Percentiles rank a stretch among this genome's conserved stretches.
Evolutionary conservation across 2,329 filamentous ascomycete genomes (phyloP).

Genomic region (Geosmithia morbida): DNA sequence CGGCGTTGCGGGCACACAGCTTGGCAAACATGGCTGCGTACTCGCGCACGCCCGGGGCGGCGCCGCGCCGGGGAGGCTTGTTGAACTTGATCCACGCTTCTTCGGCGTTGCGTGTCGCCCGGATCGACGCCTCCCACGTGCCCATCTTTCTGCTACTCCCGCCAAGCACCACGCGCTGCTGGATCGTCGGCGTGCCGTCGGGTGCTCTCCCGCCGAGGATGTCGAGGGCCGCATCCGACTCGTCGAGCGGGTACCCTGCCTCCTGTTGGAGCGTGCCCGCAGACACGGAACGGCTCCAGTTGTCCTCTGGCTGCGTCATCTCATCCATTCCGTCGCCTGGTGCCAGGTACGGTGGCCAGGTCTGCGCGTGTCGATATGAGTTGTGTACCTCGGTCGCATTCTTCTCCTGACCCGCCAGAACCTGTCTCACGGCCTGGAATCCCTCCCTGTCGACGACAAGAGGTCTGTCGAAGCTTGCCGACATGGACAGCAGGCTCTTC

Average conservation of each 20-base stretch:
- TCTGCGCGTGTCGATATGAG: constrained; percentile 29
- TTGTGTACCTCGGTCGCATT: constrained; percentile 32
- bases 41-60: constrained; percentile 24
- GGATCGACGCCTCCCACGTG: constrained; percentile 40
- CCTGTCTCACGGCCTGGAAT: constrained; percentile 38
- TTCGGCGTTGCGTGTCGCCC: constrained; percentile 42
- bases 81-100: constrained; percentile 44
- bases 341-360: constrained; percentile 47
- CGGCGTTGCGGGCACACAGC: constrained; percentile 21
- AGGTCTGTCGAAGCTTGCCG: constrained; percentile 29
- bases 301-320: constrained; percentile 31
- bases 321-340: constrained; percentile 47
- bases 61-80: constrained; percentile 16
- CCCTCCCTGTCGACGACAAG: constrained; percentile 34
- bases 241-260: constrained; percentile 34
- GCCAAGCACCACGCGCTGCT: constrained; percentile 18
- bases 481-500: constrained; percentile 35
- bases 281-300: constrained; percentile 35
- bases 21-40: constrained; percentile 49
- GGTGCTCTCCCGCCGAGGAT: constrained; percentile 36
- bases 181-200: constrained; percentile 41
- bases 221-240: constrained; percentile 32
- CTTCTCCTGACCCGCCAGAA: constrained; percentile 39
- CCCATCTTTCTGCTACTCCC: constrained; percentile 6
- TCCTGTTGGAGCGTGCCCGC: constrained; percentile 40